Evolutionary conservation across 2,329 filamentous ascomycete genomes (phyloP).

Genomic region (Teratosphaeria gauchensis): DNA sequence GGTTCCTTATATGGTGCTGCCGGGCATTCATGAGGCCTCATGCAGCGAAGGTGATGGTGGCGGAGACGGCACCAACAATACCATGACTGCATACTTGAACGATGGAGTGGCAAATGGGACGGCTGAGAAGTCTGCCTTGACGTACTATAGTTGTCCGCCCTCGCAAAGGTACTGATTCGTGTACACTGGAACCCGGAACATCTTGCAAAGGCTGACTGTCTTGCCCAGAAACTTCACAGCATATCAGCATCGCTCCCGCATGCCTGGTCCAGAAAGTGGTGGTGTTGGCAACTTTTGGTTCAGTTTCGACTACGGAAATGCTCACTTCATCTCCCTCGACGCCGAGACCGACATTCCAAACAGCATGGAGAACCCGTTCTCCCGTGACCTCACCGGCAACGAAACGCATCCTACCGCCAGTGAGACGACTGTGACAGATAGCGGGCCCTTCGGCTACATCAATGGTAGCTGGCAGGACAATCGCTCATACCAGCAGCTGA

Average conservation of each 20-base stretch:
- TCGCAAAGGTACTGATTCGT: too few relatives aligned
- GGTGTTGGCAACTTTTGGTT: constrained; percentile 22
- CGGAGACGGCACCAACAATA: constrained; percentile 29
- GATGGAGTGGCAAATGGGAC: too few relatives aligned
- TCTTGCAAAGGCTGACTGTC: constrained; percentile 36
- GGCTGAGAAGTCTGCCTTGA: too few relatives aligned
- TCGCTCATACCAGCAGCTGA: too few relatives aligned
- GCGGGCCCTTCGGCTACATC: constrained; percentile 39
- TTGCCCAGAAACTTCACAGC: constrained; percentile 43
- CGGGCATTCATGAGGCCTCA: constrained; percentile 43
- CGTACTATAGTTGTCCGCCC: not conserved
- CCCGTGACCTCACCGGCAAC: constrained; percentile 31
- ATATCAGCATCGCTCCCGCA: constrained; percentile 41
- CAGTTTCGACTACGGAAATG: constrained; percentile 45
- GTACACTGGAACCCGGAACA: too few relatives aligned
- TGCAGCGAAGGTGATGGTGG: constrained; percentile 37
- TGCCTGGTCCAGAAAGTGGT: not conserved
- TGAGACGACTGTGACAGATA: constrained; percentile 39
- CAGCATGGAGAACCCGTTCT: constrained; percentile 35
- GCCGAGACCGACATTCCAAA: constrained; percentile 42
- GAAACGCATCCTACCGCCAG: constrained; percentile 31
- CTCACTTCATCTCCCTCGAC: constrained; percentile 41
- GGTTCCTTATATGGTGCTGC: constrained; percentile 40
- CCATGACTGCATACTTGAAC: constrained; percentile 25
- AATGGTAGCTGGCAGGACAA: constrained; percentile 21